Evolutionary conservation across 441 rosid species (phyloP).

Genomic region (Populus trichocarpa): DNA sequence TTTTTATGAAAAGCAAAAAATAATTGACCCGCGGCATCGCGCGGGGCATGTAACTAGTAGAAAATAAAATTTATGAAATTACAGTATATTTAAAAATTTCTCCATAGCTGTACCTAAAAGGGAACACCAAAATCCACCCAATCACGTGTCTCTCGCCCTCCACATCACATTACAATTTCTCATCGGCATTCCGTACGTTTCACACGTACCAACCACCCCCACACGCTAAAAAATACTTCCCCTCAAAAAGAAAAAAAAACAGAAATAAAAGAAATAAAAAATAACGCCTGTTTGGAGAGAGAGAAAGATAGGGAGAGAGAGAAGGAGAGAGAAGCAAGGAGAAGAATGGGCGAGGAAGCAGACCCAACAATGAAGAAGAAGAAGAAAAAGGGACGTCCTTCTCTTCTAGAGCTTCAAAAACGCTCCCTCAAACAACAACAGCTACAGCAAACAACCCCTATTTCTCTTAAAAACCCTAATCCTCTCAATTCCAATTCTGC

Average conservation of each 20-base stretch:
- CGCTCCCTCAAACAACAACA: conserved; percentile 75
- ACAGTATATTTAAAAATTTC: not conserved
- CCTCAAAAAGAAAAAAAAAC: not conserved
- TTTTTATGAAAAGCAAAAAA: no score
- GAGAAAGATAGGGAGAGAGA: no score
- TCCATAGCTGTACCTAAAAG: not conserved
- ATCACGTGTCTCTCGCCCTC: not conserved
- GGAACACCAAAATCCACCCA: not conserved
- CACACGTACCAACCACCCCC: conserved; percentile 22
- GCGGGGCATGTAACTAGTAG: no score
- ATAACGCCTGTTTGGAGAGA: conserved; percentile 6
- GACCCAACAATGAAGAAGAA: conserved; percentile 53
- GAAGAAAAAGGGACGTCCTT: conserved; percentile 93
- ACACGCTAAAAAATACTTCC: not conserved
- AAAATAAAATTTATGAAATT: not conserved
- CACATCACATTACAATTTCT: not conserved
- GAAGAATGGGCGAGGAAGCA: conserved; percentile 46
- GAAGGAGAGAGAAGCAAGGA: conserved; percentile 9
- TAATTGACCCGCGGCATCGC: no score
- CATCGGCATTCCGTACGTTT: conserved; percentile 25
- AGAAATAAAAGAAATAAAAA: not conserved
- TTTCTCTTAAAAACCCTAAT: conserved; percentile 45
- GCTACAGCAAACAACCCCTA: conserved; percentile 27
- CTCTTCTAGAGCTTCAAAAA: conserved; percentile 78
- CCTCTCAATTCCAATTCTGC: conserved; percentile 21